Conservation (phyloP, 805 yeast genomes). For the Nadsonia fulvescens region DNA sequence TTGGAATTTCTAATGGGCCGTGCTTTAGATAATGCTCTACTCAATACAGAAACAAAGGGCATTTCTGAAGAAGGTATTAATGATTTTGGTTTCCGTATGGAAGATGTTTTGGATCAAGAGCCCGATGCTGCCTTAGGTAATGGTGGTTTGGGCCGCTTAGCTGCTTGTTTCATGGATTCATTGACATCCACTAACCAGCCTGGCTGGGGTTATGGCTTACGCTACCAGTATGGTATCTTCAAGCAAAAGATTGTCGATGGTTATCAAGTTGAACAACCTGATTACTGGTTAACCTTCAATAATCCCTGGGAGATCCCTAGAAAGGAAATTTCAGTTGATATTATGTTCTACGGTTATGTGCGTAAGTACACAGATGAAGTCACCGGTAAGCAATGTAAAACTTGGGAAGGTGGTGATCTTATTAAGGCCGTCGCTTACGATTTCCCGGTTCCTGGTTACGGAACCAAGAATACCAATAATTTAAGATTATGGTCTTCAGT, state of each 20-base stretch:
- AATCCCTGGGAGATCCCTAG: conserved; percentile 92
- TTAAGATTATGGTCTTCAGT: conserved; percentile 78
- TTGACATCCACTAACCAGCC: conserved; percentile 72
- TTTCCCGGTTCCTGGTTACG: conserved; percentile 81
- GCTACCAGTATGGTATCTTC: conserved; percentile 87
- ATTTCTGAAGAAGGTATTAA: conserved; percentile 35
- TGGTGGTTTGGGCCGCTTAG: conserved; percentile 88
- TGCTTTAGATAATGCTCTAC: conserved; percentile 84
- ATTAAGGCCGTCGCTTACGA: conserved; percentile 82
- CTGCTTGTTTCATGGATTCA: conserved; percentile 87
- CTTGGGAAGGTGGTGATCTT: conserved; percentile 80
- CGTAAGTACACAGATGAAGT: conserved; percentile 28
- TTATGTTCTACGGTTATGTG: conserved; percentile 75
- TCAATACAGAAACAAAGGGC: conserved; percentile 55
- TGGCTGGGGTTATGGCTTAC: conserved; percentile 92
- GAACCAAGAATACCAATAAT: conserved; percentile 65
- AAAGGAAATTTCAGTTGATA: conserved; percentile 71
- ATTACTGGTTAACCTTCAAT: conserved; percentile 76
- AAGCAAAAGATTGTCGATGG: conserved; percentile 81
- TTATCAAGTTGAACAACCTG: conserved; percentile 87
- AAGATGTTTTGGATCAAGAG: conserved; percentile 69
- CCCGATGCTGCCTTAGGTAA: conserved; percentile 92
- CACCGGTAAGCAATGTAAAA: conserved; percentile 38
- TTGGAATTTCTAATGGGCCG: conserved; percentile 88
- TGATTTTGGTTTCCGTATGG: conserved; percentile 74